Conservation (phyloP, 129 eudicot species). For the Pseudognaphalium luteoalbum region DNA sequence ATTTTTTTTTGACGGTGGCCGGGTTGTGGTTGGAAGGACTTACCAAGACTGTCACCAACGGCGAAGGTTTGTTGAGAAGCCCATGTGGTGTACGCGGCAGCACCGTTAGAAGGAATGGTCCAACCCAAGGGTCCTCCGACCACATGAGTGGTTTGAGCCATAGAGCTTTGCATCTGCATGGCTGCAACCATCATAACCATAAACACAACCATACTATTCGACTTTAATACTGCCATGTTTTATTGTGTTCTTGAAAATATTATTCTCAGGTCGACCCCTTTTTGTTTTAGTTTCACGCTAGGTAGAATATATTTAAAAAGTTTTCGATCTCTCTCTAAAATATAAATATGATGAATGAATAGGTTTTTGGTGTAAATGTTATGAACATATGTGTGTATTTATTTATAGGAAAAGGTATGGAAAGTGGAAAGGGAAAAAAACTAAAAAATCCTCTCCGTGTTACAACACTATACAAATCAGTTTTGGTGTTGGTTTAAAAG, state of each 20-base stretch:
- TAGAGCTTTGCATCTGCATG: constrained; percentile 32
- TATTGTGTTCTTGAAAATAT: constrained; percentile 33
- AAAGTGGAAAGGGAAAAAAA: neutral
- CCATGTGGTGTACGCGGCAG: constrained; percentile 49
- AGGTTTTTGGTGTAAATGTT: constrained; percentile 13
- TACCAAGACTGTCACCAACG: constrained; percentile 59
- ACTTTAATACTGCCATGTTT: constrained; percentile 32
- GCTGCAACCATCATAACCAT: constrained; percentile 36
- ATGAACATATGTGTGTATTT: constrained; percentile 13
- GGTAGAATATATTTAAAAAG: neutral
- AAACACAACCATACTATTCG: constrained; percentile 24
- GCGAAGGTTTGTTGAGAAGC: constrained; percentile 39
- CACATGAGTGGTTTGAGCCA: constrained; percentile 63
- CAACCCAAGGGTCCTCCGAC: constrained; percentile 59
- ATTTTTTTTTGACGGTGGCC: too few relatives aligned
- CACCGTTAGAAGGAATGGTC: constrained; percentile 44
- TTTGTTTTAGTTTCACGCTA: neutral
- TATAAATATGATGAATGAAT: neutral
- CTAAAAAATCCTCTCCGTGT: constrained; percentile 1
- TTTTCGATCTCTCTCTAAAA: neutral
- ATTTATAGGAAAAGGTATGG: constrained; percentile 31
- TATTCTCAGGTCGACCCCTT: constrained; percentile 53
- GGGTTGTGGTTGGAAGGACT: neutral
- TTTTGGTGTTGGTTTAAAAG: neutral
- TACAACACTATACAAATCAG: constrained; percentile 20